Conservation (phyloP, 2,329 filamentous ascomycete genomes). For the Colletotrichum lindemuthianum region DNA sequence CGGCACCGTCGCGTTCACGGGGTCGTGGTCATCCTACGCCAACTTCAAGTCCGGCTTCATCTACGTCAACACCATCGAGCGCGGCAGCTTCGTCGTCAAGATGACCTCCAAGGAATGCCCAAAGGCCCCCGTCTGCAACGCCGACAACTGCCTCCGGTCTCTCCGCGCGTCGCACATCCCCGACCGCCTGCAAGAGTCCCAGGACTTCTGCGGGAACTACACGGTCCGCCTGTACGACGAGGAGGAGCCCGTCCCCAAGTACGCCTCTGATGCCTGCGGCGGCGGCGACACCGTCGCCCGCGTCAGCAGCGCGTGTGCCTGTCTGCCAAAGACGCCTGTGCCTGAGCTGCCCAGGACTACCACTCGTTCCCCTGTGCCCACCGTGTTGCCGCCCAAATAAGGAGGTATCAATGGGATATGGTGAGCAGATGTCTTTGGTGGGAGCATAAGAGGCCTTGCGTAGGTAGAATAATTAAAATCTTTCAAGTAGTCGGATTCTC, state of each 20-base stretch:
- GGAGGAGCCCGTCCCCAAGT: constrained; percentile 32
- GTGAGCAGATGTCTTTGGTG: no score
- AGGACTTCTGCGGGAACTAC: constrained; percentile 45
- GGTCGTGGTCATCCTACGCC: constrained; percentile 60
- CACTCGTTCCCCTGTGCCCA: constrained; percentile 38
- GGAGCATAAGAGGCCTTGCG: no score
- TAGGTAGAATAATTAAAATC: no score
- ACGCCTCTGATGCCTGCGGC: constrained; percentile 35
- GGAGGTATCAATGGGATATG: no score
- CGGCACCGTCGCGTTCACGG: constrained; percentile 52
- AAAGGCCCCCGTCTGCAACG: constrained; percentile 41
- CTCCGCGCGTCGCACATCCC: constrained; percentile 46
- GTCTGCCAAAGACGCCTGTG: constrained; percentile 38
- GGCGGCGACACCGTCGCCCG: constrained; percentile 28
- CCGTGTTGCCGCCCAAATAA: constrained; percentile 36
- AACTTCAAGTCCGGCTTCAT: constrained; percentile 60
- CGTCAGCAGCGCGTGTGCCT: constrained; percentile 39
- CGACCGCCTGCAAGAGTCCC: constrained; percentile 45
- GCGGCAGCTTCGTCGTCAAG: constrained; percentile 60
- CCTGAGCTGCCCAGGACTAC: constrained; percentile 40
- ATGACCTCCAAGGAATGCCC: constrained; percentile 37
- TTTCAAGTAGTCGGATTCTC: no score
- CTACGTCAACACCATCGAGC: constrained; percentile 63
- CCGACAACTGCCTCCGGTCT: constrained; percentile 52
- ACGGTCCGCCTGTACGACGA: constrained; percentile 28